These are phyloP conservation scores for Harringtonia aguacate DNA, from an alignment of 2,329 filamentous ascomycete species.

Conservation along the genomic window DNA sequence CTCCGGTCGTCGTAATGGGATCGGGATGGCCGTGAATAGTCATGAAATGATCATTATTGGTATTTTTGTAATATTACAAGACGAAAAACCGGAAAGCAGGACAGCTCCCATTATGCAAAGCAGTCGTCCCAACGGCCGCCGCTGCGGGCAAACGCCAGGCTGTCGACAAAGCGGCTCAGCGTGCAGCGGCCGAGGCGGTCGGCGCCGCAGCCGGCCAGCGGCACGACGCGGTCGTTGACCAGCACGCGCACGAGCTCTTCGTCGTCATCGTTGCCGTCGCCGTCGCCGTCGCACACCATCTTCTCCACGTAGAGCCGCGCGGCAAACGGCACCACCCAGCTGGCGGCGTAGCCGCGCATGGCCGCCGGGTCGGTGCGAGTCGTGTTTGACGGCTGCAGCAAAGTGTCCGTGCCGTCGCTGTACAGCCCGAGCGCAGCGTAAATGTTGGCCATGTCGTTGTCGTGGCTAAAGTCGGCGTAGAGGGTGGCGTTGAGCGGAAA, in stretches of 20 bases:
- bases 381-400: slow-evolving; percentile 36
- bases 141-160: slow-evolving; percentile 58
- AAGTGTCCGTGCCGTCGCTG: slow-evolving; percentile 42
- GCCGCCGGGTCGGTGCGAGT: slow-evolving; percentile 37
- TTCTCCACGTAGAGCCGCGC: slow-evolving; percentile 80
- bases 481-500: slow-evolving; percentile 62
- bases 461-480: slow-evolving; percentile 88
- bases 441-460: slow-evolving; percentile 74
- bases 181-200: slow-evolving; percentile 63
- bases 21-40: too few species aligned
- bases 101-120: slow-evolving; percentile 18
- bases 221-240: slow-evolving; percentile 74
- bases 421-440: slow-evolving; percentile 72
- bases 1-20: not conserved
- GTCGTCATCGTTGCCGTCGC: slow-evolving; percentile 15
- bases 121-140: slow-evolving; percentile 69
- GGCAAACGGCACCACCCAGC: slow-evolving; percentile 75
- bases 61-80: too few species aligned
- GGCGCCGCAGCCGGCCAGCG: slow-evolving; percentile 56
- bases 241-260: slow-evolving; percentile 70
- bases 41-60: too few species aligned
- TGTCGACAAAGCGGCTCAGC: slow-evolving; percentile 60
- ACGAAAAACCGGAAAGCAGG: too few species aligned
- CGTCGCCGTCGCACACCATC: slow-evolving; percentile 49
- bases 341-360: slow-evolving; percentile 59